phyloP scores from a whole-genome alignment of 2,329 filamentous ascomycete species.

The Myrmaecium sp. region DNA sequence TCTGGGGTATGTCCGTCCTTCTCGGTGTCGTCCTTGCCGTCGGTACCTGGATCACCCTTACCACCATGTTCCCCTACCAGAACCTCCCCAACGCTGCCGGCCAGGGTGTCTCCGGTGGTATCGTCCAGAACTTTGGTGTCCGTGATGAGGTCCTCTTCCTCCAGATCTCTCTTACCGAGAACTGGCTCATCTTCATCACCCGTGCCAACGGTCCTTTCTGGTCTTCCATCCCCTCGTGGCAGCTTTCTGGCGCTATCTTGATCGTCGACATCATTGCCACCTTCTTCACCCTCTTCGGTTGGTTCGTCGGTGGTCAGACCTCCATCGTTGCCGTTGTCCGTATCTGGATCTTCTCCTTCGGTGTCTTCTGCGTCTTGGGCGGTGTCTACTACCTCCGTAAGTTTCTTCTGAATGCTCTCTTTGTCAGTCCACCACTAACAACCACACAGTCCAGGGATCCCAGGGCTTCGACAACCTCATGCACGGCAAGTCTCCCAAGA shows the following conservation, averaged over 20 bases:
- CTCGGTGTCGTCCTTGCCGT: slow-evolving; percentile 66
- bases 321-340: slow-evolving; percentile 72
- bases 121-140: slow-evolving; percentile 77
- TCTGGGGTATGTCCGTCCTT: slow-evolving; percentile 82
- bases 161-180: slow-evolving; percentile 78
- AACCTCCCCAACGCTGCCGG: slow-evolving; percentile 12
- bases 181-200: slow-evolving; percentile 94
- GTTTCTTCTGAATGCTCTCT: neutral
- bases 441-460: slow-evolving; percentile 69
- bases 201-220: slow-evolving; percentile 86
- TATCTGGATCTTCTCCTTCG: slow-evolving; percentile 84
- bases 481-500: slow-evolving; percentile 75
- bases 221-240: slow-evolving; percentile 78
- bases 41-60: slow-evolving; percentile 79
- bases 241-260: slow-evolving; percentile 61
- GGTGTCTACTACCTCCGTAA: slow-evolving; percentile 60
- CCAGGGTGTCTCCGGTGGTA: slow-evolving; percentile 54
- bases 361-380: slow-evolving; percentile 71
- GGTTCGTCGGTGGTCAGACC: slow-evolving; percentile 54
- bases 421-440: slow-evolving; percentile 54
- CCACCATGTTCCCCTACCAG: slow-evolving; percentile 51
- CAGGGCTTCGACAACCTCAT: slow-evolving; percentile 78
- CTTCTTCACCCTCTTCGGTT: slow-evolving; percentile 73
- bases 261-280: slow-evolving; percentile 72
- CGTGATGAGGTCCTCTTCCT: slow-evolving; percentile 74